phyloP scores from a whole-genome alignment of 2,329 filamentous ascomycete genomes.

The Dryadomyces quercus-mongolicae region DNA sequence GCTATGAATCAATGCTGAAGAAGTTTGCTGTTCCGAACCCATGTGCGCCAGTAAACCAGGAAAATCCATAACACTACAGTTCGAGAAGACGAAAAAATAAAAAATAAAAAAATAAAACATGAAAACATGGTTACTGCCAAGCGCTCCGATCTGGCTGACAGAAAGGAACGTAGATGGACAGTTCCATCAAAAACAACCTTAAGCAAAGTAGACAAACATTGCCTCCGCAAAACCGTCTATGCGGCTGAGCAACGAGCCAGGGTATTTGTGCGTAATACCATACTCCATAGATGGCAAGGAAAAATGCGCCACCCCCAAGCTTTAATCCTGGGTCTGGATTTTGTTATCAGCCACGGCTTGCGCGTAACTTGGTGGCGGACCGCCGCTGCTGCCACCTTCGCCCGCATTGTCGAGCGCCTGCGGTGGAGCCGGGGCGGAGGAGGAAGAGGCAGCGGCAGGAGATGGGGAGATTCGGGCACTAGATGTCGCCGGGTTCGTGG shows the following conservation, averaged over 20 bases:
- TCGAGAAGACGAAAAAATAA: neutral
- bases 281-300: neutral
- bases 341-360: conserved; percentile 91
- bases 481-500: conserved; percentile 14
- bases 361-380: conserved; percentile 71
- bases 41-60: neutral
- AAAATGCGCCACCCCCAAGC: neutral
- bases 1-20: neutral
- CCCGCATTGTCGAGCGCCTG: conserved; percentile 21
- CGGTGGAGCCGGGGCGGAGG: conserved; percentile 13
- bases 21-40: neutral
- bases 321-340: conserved; percentile 57
- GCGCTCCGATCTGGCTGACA: no score
- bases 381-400: conserved; percentile 30
- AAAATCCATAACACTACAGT: neutral
- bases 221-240: no score
- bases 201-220: no score
- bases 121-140: no score
- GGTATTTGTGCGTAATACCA: neutral
- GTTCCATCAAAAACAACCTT: no score
- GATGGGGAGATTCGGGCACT: conserved; percentile 13
- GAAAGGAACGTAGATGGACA: no score
- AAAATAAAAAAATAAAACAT: neutral
- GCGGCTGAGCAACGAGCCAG: neutral
- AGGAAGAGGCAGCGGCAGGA: conserved; percentile 13